Base-by-base conservation (phyloP, 1,139 yeast species). In the Diutina rugosa region DNA sequence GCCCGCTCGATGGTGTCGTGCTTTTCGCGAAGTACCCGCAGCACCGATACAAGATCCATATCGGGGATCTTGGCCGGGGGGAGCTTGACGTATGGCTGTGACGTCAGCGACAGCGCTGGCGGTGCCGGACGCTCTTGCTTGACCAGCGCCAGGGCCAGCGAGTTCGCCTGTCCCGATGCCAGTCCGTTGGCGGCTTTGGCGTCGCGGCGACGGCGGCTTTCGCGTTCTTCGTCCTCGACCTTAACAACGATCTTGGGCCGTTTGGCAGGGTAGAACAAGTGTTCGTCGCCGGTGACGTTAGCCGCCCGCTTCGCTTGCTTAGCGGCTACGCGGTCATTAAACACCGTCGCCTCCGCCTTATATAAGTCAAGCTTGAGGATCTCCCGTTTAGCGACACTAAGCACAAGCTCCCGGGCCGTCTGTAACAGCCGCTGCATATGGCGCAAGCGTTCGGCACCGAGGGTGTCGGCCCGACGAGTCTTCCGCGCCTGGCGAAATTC, bases 401-500 rank as follows among this genome's bases (percentile, higher is more conserved):
- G 76, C 52, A 90, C 79, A 56, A 93, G 73, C 59, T 81, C 84
- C 60, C 87, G 80, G 1, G 97, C 96, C 58, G 84, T 78, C 62
- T 82, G 86, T 72, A 93, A 76, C 59, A 95, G 96, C 60, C 79
- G 79, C 61, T 87, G 89, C 54, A 95, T 72, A 59, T 81, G 71
- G 48, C 96, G 80, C 56, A 93, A 76, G 62, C 93, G 82, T 68
- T 91, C 97, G 8, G 93, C 87, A 61, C 95, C 90, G 62, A 90
- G 86, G 46, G 88, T 82, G 71, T 95, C 99, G 0, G 97, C 90
- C 62, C 98, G 81, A 68, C 99, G 82, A 0, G 99, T 95, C 69
- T 93, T 93, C 69, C 99, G 85, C 48, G 95, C 95, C 67, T 89
- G 97, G 61, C 99, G 83, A 62, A 90, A 86, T 66, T 91, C 99